Conservation (phyloP, 331 rosid genomes). For the Telfairia occidentalis region DNA sequence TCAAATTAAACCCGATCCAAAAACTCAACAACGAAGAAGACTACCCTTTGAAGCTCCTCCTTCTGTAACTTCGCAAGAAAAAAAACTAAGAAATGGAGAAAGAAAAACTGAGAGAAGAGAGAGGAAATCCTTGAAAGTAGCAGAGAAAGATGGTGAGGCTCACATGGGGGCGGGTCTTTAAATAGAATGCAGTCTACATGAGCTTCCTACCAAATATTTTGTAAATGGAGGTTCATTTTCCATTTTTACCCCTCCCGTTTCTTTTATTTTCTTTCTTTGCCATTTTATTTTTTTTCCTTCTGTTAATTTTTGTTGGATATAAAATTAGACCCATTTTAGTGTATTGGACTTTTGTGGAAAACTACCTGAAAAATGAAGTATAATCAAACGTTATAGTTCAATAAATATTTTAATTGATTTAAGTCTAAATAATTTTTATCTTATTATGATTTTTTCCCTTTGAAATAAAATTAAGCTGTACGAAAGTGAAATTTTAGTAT, state of each 20-base stretch:
- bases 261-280: neutral
- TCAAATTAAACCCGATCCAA: constrained; percentile 12
- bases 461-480: no score
- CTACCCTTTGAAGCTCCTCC: neutral
- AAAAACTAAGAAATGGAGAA: neutral
- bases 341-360: no score
- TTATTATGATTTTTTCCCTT: no score
- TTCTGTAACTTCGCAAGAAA: no score
- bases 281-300: neutral
- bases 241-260: neutral
- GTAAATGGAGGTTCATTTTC: neutral
- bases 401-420: no score
- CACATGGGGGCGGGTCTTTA: constrained; percentile 25
- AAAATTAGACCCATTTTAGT: no score
- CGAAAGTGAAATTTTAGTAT: no score
- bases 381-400: no score
- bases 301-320: neutral
- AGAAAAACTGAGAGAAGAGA: neutral
- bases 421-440: no score
- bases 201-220: constrained; percentile 12
- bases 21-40: neutral
- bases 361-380: no score
- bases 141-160: constrained; percentile 19
- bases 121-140: neutral
- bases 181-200: constrained; percentile 21